Percentiles rank a stretch among this genome's conserved stretches.
phyloP scores from a whole-genome alignment of 371 early-diverging fungal species.

The Zychaea mexicana region DNA sequence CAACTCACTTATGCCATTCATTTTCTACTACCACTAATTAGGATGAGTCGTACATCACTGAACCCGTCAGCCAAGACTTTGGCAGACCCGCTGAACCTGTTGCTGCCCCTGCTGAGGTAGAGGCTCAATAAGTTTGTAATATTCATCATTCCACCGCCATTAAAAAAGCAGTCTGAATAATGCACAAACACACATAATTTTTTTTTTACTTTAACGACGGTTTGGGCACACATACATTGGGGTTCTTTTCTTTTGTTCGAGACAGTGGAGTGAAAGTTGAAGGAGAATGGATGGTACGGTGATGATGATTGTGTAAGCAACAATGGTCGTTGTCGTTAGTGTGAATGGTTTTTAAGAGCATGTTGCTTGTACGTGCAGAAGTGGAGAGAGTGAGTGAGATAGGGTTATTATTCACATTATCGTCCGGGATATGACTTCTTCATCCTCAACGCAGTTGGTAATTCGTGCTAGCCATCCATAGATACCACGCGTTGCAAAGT shows the following conservation, averaged over 20 bases:
- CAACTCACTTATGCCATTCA: no score
- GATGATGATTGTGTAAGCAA: no score
- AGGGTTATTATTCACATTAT: background rate
- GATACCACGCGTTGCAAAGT: slow-evolving; percentile 40
- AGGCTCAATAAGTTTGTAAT: slow-evolving; percentile 17
- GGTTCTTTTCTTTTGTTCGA: no score
- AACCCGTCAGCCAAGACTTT: slow-evolving; percentile 79
- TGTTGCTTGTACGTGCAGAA: no score
- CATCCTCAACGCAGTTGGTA: slow-evolving; percentile 37
- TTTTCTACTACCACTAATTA: background rate
- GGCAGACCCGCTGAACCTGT: slow-evolving; percentile 51
- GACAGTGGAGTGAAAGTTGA: no score
- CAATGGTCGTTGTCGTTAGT: no score
- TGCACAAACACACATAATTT: background rate
- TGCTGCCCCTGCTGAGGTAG: slow-evolving; percentile 30
- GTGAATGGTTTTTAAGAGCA: no score
- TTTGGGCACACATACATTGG: no score
- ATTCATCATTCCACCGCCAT: background rate
- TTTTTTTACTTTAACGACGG: slow-evolving; percentile 1
- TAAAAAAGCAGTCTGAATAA: slow-evolving; percentile 6
- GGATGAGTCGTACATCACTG: slow-evolving; percentile 69
- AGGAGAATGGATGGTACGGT: no score
- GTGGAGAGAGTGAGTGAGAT: no score
- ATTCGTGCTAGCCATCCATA: slow-evolving; percentile 35
- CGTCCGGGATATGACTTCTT: slow-evolving; percentile 34